These are phyloP conservation scores for Leersia perrieri DNA, from an alignment of 176 grass and related monocot species.

Conservation along the genomic window DNA sequence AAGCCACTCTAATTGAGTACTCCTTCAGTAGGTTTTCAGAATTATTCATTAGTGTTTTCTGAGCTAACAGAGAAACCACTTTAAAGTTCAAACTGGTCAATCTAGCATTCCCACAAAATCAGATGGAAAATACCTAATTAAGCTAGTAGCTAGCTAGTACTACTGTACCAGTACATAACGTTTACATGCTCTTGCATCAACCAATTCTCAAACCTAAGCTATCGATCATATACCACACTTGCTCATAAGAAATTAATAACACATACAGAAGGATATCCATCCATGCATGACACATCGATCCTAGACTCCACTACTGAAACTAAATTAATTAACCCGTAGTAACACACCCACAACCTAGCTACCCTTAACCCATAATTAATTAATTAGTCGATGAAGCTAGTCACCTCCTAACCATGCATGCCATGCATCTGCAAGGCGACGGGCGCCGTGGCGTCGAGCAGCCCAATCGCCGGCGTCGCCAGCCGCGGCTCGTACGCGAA, in stretches of 20 bases:
- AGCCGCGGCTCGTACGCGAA: slow-evolving; percentile 79
- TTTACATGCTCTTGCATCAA: background rate
- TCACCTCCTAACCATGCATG: slow-evolving; percentile 50
- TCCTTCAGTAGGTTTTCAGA: background rate
- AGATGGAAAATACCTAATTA: background rate
- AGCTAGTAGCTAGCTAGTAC: background rate
- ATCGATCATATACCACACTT: slow-evolving; percentile 1
- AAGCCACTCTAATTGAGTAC: background rate
- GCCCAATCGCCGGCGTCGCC: slow-evolving; percentile 86
- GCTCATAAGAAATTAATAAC: background rate
- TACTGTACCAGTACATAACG: background rate
- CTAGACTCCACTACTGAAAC: background rate
- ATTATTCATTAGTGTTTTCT: background rate
- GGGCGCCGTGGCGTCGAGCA: slow-evolving; percentile 59
- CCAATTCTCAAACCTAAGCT: background rate
- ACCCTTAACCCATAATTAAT: background rate
- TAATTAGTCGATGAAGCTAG: background rate
- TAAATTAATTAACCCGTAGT: background rate
- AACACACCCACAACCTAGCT: background rate
- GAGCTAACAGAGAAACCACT: background rate
- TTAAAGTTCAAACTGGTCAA: background rate
- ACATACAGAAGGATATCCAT: too few species aligned
- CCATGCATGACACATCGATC: background rate
- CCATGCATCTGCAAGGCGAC: slow-evolving; percentile 53
- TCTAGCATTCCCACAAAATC: background rate